phyloP scores from a whole-genome alignment of 371 early-diverging fungal genomes.

The Dentiscutata heterogama region DNA sequence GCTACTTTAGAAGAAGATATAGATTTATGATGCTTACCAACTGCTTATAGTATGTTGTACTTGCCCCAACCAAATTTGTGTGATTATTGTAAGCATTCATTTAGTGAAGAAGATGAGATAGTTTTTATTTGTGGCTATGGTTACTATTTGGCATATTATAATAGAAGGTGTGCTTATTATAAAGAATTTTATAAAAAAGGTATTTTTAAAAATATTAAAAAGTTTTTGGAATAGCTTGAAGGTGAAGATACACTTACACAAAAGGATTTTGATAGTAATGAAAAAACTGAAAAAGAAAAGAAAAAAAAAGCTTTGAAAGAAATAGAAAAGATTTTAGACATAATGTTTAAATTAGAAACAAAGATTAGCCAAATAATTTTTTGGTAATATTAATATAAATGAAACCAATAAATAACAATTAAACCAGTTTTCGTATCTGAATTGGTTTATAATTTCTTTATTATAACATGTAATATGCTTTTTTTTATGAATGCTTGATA shows the following conservation, averaged over 20 bases:
- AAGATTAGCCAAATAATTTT: too few species aligned
- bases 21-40: slow-evolving; percentile 3
- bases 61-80: not conserved
- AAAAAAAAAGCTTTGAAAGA: not conserved
- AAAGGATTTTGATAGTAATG: not conserved
- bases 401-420: too few species aligned
- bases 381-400: too few species aligned
- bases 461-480: too few species aligned
- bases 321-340: not conserved
- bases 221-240: not conserved
- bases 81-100: slow-evolving; percentile 2
- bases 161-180: slow-evolving; percentile 9
- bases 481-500: too few species aligned
- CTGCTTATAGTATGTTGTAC: not conserved
- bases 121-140: not conserved
- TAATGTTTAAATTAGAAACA: not conserved
- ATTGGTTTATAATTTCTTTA: too few species aligned
- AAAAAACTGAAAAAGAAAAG: not conserved
- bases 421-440: too few species aligned
- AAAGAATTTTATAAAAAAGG: slow-evolving; percentile 8
- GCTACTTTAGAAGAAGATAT: not conserved
- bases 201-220: not conserved
- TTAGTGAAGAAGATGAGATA: not conserved
- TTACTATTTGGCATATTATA: not conserved
- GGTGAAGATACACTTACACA: not conserved